Base-by-base conservation (phyloP, 371 early-diverging fungal species). In the Actinomortierella ambigua region DNA sequence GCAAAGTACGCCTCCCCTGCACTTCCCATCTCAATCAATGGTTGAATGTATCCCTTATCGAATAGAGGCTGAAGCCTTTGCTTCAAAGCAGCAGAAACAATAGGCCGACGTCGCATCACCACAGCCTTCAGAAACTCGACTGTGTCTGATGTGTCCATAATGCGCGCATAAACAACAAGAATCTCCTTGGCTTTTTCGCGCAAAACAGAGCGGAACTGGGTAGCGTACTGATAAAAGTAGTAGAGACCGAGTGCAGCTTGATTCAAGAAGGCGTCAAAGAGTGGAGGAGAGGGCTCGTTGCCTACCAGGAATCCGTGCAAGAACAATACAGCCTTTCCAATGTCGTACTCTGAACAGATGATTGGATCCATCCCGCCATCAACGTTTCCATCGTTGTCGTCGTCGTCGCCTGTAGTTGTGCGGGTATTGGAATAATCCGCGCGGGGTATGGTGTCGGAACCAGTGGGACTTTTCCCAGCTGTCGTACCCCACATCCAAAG, bases 271-370 rank as follows among this genome's bases (percentile, higher is more conserved):
- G 81, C 65, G 44, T 86, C 83, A 50, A 85, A 81, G 39, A 88
- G 76, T n/a, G 63, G 64, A 15, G 84, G 83, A 0, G 86, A 83
- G 0, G 90, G 90, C 55, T 90, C 90, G 28, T 85, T 88, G 2
- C 88, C 86, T 11, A 87, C 80, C 59, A 90, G 76, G 24, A 88
- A 69, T 18, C 68, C 68, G 61, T 88, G 82, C 28, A 88, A 44
- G 17, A 79, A 78, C 3, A 77, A 47, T 34, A 89, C 65, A 3
- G 82, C 54, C 11, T 57, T 51, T 43, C 77, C 53, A 13, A 87
- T 49, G 6, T 78, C 76, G 17, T 78, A 69, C 47, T 84, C 85
- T 2, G 83, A 58, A 1, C 85, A 57, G 1, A 69, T 69, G 5
- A 77, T 27, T 11, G 68, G 75, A 52, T 82, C 86, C 40, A 77